These are phyloP conservation scores for Ophiostoma ulmi DNA, from an alignment of 2,329 filamentous ascomycete species.

Conservation along the genomic window DNA sequence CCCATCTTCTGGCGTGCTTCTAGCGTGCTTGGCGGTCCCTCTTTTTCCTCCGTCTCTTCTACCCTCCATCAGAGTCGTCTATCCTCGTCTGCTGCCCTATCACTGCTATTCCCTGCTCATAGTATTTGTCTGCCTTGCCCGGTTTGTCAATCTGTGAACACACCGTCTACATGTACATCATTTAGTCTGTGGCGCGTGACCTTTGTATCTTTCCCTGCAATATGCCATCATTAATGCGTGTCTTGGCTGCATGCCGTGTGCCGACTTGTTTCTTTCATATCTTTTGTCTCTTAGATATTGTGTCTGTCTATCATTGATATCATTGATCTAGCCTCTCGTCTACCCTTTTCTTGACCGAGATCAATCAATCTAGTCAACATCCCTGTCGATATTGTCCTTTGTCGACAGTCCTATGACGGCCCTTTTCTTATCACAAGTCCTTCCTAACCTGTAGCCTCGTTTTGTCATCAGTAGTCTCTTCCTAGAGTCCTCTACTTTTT, in stretches of 20 bases:
- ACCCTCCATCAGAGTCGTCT: background rate
- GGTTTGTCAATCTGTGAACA: background rate
- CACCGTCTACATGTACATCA: background rate
- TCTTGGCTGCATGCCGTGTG: background rate
- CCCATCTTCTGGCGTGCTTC: slow-evolving; percentile 23
- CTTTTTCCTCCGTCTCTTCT: background rate
- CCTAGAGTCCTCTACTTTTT: background rate
- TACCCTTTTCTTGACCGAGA: background rate
- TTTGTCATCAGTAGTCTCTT: no score
- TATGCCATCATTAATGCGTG: background rate
- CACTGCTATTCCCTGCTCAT: background rate
- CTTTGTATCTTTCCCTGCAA: background rate
- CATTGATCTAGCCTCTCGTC: background rate
- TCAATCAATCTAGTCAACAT: background rate
- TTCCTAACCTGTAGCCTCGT: background rate
- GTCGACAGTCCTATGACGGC: background rate
- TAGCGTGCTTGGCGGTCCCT: slow-evolving; percentile 19
- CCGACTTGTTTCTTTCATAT: no score
- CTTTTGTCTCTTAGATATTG: background rate
- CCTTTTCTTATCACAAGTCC: background rate
- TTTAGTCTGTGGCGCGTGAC: background rate
- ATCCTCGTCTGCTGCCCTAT: no score
- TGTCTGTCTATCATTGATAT: background rate
- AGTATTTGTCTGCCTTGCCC: background rate
- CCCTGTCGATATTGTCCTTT: background rate